Evolutionary conservation across 257 asterid species (phyloP).

Genomic region (Salvia hispanica): DNA sequence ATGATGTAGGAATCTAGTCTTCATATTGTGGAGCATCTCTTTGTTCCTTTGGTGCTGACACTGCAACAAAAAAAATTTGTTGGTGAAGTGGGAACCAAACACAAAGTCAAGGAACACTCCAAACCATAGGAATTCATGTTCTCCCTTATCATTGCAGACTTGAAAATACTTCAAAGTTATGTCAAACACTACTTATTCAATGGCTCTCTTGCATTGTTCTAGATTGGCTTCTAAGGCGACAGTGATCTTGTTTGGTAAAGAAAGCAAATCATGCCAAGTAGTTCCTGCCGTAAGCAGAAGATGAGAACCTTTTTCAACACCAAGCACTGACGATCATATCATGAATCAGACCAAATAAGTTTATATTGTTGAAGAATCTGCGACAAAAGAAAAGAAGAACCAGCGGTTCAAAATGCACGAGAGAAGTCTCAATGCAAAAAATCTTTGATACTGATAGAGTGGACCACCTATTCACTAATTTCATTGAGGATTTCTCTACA

Average conservation of each 20-base stretch:
- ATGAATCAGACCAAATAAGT: conserved; percentile 4
- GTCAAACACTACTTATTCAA: conserved; percentile 13
- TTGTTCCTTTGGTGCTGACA: conserved; percentile 42
- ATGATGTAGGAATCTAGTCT: conserved; percentile 6
- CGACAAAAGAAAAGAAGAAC: conserved; percentile 10
- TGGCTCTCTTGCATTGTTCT: conserved; percentile 19
- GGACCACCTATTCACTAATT: conserved; percentile 8
- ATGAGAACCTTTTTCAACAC: conserved; percentile 4
- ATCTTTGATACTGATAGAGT: background rate
- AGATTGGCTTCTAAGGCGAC: conserved; percentile 3
- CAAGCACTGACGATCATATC: background rate
- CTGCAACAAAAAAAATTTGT: conserved; percentile 19
- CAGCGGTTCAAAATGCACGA: conserved; percentile 23
- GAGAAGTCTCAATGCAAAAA: background rate
- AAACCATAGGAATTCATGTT: conserved; percentile 25
- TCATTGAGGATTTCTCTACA: background rate
- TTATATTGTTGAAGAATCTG: conserved; percentile 22
- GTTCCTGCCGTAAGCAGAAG: conserved; percentile 12
- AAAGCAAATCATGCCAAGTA: conserved; percentile 17
- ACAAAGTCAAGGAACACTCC: conserved; percentile 27
- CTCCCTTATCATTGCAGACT: conserved; percentile 23
- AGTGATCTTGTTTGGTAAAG: background rate
- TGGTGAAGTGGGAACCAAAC: conserved; percentile 38
- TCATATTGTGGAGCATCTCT: conserved; percentile 20
- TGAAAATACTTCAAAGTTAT: conserved; percentile 18